A percentile compares a stretch with the other conserved stretches of the same genome.
phyloP scores from a whole-genome alignment of 1,139 yeast species.

The Pichia terricola region DNA sequence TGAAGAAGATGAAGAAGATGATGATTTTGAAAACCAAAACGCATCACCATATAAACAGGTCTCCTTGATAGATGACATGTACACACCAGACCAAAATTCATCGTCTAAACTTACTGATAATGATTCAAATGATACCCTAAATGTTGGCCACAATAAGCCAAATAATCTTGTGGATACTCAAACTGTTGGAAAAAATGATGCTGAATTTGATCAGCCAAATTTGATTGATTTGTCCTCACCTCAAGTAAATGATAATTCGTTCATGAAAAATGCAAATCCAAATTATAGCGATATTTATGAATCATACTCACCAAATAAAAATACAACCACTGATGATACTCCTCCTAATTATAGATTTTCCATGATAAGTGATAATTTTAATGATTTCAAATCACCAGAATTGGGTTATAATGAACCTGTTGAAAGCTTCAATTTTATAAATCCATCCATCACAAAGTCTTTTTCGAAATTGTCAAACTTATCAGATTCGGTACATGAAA shows the following conservation, averaged over 20 bases:
- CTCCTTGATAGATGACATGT: conserved; percentile 9
- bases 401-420: conserved; percentile 20
- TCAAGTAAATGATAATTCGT: neutral
- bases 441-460: conserved; percentile 9
- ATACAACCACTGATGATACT: neutral
- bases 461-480: conserved; percentile 6
- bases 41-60: neutral
- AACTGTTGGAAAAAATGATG: neutral
- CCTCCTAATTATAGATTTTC: conserved; percentile 5
- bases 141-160: neutral
- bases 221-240: conserved; percentile 23
- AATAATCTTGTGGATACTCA: neutral
- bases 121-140: conserved; percentile 13
- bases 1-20: conserved; percentile 23
- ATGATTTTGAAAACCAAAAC: neutral
- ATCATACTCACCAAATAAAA: conserved; percentile 7
- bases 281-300: conserved; percentile 14
- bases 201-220: conserved; percentile 14
- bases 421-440: conserved; percentile 15
- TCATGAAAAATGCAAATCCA: neutral
- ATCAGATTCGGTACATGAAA: conserved; percentile 16
- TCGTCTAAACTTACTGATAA: conserved; percentile 14
- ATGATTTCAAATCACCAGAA: conserved; percentile 16
- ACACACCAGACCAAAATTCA: conserved; percentile 1
- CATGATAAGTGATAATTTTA: conserved; percentile 8